phyloP scores from a whole-genome alignment of 495 filamentous ascomycete genomes.

The Neurospora tetraspora region DNA sequence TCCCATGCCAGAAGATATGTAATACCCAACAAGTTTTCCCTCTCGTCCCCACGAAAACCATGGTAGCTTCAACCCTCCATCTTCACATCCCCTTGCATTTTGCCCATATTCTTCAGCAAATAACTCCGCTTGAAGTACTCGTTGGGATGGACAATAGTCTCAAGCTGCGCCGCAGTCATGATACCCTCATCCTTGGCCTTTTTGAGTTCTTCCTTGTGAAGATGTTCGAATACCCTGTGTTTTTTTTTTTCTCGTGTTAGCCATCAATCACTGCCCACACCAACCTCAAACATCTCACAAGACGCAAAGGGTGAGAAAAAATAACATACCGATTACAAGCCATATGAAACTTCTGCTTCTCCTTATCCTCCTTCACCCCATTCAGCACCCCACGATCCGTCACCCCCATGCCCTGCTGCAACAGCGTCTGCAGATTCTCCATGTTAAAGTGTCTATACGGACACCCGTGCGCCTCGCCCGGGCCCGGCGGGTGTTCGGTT shows the following conservation, averaged over 20 bases:
- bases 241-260: too few relatives aligned
- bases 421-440: conserved; percentile 70
- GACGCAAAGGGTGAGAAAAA: too few relatives aligned
- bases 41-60: background rate
- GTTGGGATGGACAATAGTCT: conserved; percentile 96
- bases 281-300: too few relatives aligned
- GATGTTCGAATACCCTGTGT: conserved; percentile 70
- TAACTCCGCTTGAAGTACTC: conserved; percentile 95
- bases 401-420: conserved; percentile 60
- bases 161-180: conserved; percentile 70
- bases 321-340: conserved; percentile 70
- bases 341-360: conserved; percentile 81
- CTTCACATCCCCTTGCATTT: conserved; percentile 33
- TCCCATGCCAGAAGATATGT: background rate
- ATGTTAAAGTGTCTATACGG: conserved; percentile 86
- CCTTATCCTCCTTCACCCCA: conserved; percentile 80
- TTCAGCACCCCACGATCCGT: conserved; percentile 66
- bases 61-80: conserved; percentile 31
- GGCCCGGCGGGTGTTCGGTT: conserved; percentile 70
- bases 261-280: too few relatives aligned
- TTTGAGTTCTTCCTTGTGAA: conserved; percentile 80
- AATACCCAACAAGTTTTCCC: background rate
- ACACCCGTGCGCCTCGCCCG: conserved; percentile 85
- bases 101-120: conserved; percentile 64
- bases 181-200: conserved; percentile 73